A percentile compares a stretch with the other conserved stretches of the same genome.
Evolutionary conservation across 192 early-diverging fungal genomes (phyloP).

Genomic region (Paraglomus brasilianum): DNA sequence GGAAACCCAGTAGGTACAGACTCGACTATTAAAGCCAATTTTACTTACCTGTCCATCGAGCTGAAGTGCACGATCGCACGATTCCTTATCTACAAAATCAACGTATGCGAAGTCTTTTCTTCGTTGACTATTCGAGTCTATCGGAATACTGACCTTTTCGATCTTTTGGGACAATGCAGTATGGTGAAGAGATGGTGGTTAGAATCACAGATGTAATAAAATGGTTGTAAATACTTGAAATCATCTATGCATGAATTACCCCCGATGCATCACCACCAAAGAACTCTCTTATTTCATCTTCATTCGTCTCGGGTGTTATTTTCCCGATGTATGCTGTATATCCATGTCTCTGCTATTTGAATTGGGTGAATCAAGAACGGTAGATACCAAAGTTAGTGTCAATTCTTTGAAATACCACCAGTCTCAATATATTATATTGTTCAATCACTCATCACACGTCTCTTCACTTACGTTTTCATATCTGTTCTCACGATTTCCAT

Average conservation of each 20-base stretch:
- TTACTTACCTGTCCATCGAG: constrained; percentile 26
- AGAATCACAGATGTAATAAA: too few species aligned
- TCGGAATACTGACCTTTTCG: neutral
- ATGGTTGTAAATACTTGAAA: neutral
- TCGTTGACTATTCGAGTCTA: neutral
- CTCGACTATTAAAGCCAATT: neutral
- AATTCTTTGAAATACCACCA: too few species aligned
- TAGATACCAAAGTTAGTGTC: too few species aligned
- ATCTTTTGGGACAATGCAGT: neutral
- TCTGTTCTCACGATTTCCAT: too few species aligned
- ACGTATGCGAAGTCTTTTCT: constrained; percentile 9
- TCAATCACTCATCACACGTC: too few species aligned
- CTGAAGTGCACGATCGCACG: constrained; percentile 3
- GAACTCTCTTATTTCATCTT: constrained; percentile 2
- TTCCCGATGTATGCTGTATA: constrained; percentile 12
- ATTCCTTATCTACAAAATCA: constrained; percentile 15
- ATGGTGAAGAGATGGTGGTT: neutral
- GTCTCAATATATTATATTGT: too few species aligned
- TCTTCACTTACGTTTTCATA: too few species aligned
- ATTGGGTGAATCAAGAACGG: too few species aligned
- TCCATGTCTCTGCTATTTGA: neutral
- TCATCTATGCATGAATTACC: constrained; percentile 6
- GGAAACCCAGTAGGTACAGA: too few species aligned
- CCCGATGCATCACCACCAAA: neutral
- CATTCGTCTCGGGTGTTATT: neutral